These are phyloP conservation scores for Aspergillus baeticus DNA, from an alignment of 495 filamentous ascomycete species.

Conservation along the genomic window DNA sequence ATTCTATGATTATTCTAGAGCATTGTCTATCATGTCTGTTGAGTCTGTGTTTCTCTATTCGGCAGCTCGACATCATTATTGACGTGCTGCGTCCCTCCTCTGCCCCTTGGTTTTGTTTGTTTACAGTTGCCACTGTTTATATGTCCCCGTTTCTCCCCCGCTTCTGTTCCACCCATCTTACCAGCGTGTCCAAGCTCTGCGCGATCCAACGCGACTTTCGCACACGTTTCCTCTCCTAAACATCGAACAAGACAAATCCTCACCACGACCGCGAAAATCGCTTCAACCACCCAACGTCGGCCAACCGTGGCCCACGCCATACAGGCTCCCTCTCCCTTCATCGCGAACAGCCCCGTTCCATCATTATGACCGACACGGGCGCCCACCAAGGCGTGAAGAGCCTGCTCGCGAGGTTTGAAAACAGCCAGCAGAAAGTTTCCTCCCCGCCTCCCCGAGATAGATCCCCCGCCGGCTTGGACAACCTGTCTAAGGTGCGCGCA, in stretches of 20 bases:
- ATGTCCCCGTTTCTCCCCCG: neutral
- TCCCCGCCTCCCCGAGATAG: conserved; percentile 72
- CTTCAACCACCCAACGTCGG: conserved; percentile 3
- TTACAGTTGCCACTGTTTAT: conserved; percentile 12
- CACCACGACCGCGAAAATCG: neutral
- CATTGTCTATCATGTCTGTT: conserved; percentile 10
- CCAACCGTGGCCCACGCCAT: neutral
- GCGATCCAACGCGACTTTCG: neutral
- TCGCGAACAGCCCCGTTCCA: neutral
- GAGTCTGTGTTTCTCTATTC: conserved; percentile 4
- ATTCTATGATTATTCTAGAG: conserved; percentile 10
- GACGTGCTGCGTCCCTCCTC: conserved; percentile 4
- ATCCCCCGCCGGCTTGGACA: conserved; percentile 58
- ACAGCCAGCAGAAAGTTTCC: conserved; percentile 48
- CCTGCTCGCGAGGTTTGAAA: conserved; percentile 88
- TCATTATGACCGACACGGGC: conserved; percentile 48
- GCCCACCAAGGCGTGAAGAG: conserved; percentile 61
- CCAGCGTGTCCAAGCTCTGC: conserved; percentile 3
- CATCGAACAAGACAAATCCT: neutral
- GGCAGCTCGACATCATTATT: conserved; percentile 4
- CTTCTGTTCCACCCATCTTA: conserved; percentile 7
- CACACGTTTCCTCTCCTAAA: neutral
- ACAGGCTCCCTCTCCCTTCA: conserved; percentile 5
- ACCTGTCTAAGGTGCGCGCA: conserved; percentile 73
- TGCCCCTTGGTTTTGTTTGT: neutral